Evolutionary conservation across 2,329 filamentous ascomycete species (phyloP), one percentile per base, ranked within the genome.

Genomic region (Aureobasidium musti): DNA sequence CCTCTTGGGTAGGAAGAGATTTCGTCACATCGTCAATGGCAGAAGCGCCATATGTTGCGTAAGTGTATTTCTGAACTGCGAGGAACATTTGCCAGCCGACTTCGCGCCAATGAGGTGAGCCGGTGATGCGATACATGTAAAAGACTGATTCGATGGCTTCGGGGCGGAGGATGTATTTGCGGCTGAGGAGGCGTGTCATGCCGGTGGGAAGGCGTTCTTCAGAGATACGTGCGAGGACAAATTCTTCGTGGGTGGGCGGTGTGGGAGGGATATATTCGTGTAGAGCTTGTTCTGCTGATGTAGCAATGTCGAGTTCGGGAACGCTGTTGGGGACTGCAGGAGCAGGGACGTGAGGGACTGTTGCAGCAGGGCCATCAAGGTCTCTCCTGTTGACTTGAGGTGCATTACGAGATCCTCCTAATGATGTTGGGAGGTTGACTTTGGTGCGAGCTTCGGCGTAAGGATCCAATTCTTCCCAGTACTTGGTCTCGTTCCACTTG

Each of bases 61-160:
- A 80, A 2, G 91, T 92, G 37, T 86, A 82, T 39, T 83, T 83
- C 66, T 89, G 82, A 60, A 95, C 87, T 23, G 89, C 82, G 69
- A 87, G 79, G 75, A 92, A 97, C 91, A 97, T 96, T 59, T 82
- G 81, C 92, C 92, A 97, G 19, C 91, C 93, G 70, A 89, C 89
- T 33, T 96, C 91, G 75, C 89, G 89, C 83, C 91, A 92, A 5
- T 78, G 77, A 1, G 83, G 78, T 70, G 95, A 89, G 56, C 91
- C 92, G 0, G 91, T 96, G 77, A 96, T 91, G 74, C 92, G 90
- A 79, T 96, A 95, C 82, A 96, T 89, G 79, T 93, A 91, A 84
- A 92, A 96, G 17, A 96, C 87, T 0, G 89, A 92, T 73, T 96
- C 92, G 71, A 96, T 92, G 0, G 91, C 91, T 80, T 96, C 92